A percentile compares a stretch with the other conserved stretches of the same genome.
Conservation (phyloP, 495 filamentous ascomycete species). For the Mycothermus thermophilus region DNA sequence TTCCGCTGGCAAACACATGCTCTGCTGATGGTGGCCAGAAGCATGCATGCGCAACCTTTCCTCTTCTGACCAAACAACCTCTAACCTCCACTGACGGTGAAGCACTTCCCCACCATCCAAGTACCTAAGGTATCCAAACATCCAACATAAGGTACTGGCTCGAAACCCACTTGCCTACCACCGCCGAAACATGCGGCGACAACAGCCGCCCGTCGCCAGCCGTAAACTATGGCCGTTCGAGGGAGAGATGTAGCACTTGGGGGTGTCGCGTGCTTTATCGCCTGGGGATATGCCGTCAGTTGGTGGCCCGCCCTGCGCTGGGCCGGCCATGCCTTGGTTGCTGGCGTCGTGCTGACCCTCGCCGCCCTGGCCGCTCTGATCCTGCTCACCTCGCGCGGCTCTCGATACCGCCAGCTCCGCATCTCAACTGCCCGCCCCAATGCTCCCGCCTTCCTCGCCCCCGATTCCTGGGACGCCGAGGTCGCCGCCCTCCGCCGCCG, state of each 20-base stretch:
- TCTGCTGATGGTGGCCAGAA: no score
- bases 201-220: constrained; percentile 15
- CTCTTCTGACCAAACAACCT: no score
- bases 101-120: no score
- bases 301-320: constrained; percentile 71
- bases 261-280: constrained; percentile 57
- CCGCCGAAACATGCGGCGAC: constrained; percentile 28
- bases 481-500: constrained; percentile 41
- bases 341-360: constrained; percentile 44
- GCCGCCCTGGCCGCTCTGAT: constrained; percentile 42
- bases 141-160: no score
- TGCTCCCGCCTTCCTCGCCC: constrained; percentile 46
- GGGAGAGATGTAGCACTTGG: no score
- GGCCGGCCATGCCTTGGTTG: constrained; percentile 62
- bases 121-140: no score
- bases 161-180: no score
- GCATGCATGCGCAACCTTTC: no score
- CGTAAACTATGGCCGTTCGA: constrained; percentile 57
- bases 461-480: constrained; percentile 55
- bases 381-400: constrained; percentile 46
- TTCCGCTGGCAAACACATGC: no score
- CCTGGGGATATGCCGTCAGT: constrained; percentile 70
- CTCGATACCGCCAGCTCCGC: constrained; percentile 22
- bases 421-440: constrained; percentile 26
- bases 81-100: no score